Base-by-base conservation (phyloP, 108 stramenopile species). In the Conticribra weissflogii region DNA sequence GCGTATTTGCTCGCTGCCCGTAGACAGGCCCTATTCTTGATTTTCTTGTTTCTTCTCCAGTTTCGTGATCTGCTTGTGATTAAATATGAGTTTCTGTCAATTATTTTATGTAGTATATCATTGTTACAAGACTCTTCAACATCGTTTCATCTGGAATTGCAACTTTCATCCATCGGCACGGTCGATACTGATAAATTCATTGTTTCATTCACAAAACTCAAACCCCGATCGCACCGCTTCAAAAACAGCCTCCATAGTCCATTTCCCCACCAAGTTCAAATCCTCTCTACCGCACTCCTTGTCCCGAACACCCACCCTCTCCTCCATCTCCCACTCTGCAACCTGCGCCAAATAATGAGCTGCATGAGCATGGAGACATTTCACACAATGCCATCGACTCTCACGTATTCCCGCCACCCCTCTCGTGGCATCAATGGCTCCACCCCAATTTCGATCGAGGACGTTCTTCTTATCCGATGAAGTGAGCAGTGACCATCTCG, bases 281-380 rank as follows among this genome's bases (percentile, higher is more conserved):
- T 89, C 86, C 17, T 71, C 53, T 56, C 74, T 61, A 21, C 54
- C 66, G 23, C 70, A 67, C 5, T 76, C 77, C 14, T 74, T 73
- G 59, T 78, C 77, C 4, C 82, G 52, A 44, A 77, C 83, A 18
- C 30, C 47, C 55, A 84, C 76, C 19, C 41, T 21, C 60, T 45
- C 50, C 28, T 59, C 68, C 15, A 64, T 32, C 21, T 77, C 80
- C 48, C 85, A 84, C 56, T 87, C 88, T 0, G 61, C 61, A 27
- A 81, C 41, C 25, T 81, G 74, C 17, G 81, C 81, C 76, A 90
- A 74, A 67, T 83, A 90, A 61, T 94, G 93, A 8, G 93, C 93
- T 4, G 79, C 83, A 79, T 94, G 93, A 4, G 93, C 85, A 68
- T 94, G 93, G 31, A 94, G 65, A 68, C 93, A 94, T 46, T 94